A percentile compares a stretch with the other conserved stretches of the same genome.
phyloP scores from a whole-genome alignment of 257 asterid species.

The Penstemon davidsonii region DNA sequence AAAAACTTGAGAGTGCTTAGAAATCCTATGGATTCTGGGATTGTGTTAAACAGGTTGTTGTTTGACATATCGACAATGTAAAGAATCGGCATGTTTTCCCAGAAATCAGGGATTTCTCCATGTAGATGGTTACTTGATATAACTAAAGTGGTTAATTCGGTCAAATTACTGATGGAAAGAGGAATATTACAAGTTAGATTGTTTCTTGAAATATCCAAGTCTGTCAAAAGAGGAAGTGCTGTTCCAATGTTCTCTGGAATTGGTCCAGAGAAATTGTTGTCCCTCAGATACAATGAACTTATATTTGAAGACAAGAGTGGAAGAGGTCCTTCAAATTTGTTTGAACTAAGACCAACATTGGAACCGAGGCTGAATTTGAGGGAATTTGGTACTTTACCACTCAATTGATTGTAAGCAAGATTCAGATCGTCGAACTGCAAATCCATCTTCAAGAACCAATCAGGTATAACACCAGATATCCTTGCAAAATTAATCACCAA shows the following conservation, averaged over 20 bases:
- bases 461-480: slow-evolving; percentile 35
- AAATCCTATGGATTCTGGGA: slow-evolving; percentile 36
- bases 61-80: slow-evolving; percentile 27
- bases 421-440: slow-evolving; percentile 31
- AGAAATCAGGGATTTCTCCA: slow-evolving; percentile 35
- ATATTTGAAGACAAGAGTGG: slow-evolving; percentile 40
- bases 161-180: slow-evolving; percentile 26
- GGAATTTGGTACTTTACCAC: slow-evolving; percentile 32
- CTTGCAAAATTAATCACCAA: slow-evolving; percentile 27
- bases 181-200: slow-evolving; percentile 35
- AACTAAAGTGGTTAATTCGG: slow-evolving; percentile 27
- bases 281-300: slow-evolving; percentile 33
- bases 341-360: slow-evolving; percentile 34
- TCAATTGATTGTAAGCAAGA: slow-evolving; percentile 30
- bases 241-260: slow-evolving; percentile 36
- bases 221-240: slow-evolving; percentile 25
- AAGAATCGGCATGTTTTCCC: slow-evolving; percentile 20
- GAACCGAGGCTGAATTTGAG: slow-evolving; percentile 11
- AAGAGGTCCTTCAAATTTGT: slow-evolving; percentile 34
- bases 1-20: slow-evolving; percentile 25
- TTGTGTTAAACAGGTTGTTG: slow-evolving; percentile 24
- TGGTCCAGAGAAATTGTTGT: slow-evolving; percentile 38
- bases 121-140: slow-evolving; percentile 31
- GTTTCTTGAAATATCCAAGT: slow-evolving; percentile 37
- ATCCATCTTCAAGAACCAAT: slow-evolving; percentile 38